phyloP scores from a whole-genome alignment of 176 grass and related monocot species.

The Pontederia crassipes region DNA sequence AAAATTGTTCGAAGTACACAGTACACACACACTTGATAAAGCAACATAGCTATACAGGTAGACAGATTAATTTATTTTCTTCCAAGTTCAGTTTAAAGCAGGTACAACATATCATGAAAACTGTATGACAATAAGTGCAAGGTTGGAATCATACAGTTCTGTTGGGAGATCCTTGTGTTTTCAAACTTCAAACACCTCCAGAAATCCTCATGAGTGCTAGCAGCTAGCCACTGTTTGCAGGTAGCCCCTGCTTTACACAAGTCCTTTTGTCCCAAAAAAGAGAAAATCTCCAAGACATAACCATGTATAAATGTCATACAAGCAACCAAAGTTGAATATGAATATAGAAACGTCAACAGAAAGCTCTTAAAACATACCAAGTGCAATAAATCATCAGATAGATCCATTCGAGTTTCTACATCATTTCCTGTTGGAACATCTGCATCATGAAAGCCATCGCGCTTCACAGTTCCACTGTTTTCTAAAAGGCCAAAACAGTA shows the following conservation, averaged over 20 bases:
- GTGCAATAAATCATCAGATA: constrained; percentile 90
- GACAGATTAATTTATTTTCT: no score
- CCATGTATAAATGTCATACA: constrained; percentile 6
- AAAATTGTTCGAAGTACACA: no score
- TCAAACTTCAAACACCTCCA: constrained; percentile 86
- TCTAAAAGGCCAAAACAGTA: constrained; percentile 32
- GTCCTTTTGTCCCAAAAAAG: constrained; percentile 85
- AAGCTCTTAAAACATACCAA: constrained; percentile 32
- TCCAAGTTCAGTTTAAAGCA: not conserved
- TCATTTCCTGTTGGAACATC: constrained; percentile 26
- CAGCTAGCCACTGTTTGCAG: constrained; percentile 72
- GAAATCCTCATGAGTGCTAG: constrained; percentile 76
- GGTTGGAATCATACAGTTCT: constrained; percentile 65
- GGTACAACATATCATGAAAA: constrained; percentile 5
- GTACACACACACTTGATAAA: no score
- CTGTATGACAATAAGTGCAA: not conserved
- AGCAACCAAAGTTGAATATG: constrained; percentile 9
- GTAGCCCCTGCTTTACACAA: constrained; percentile 77
- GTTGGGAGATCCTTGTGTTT: constrained; percentile 56
- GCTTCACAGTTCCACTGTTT: constrained; percentile 32
- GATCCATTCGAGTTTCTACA: constrained; percentile 74
- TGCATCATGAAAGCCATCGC: constrained; percentile 11
- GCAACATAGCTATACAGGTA: no score
- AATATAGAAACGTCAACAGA: constrained; percentile 3
- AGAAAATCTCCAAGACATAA: constrained; percentile 60